Base-by-base conservation (phyloP, 257 asterid genomes). In the Lithospermum erythrorhizon region DNA sequence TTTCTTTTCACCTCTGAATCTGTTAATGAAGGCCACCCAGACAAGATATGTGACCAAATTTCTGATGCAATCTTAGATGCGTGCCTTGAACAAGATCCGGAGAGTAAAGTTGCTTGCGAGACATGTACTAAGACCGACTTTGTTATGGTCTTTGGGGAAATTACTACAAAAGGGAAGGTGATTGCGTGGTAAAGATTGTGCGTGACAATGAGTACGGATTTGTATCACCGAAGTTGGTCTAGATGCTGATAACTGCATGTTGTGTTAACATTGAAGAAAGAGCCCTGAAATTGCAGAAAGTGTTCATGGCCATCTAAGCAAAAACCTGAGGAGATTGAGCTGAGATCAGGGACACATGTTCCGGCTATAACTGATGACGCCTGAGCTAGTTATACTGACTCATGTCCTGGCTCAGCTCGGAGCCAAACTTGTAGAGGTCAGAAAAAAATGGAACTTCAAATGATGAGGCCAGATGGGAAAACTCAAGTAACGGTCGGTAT, bases 301-400 rank as follows among this genome's bases (percentile, higher is more conserved):
- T 22, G 94, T 84, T 60, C 86, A 81, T 47, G 93, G 93, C 25
- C 83, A 84, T 59, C 76, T 81, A 65, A 79, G 84, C 72, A 84
- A 81, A 81, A 81, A 56, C 93, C 93, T 0, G 88, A 84, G 62
- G 86, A 84, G 9, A 79, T 84, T 18, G 93, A 66, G 93, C 93
- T 62, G 93, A 22, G 93, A 81, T 69, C 93, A 84, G 45, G 91
- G 91, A 9, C 91, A 81, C 76, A 84, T 84, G 93, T 84, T 84
- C n/a, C 56, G 93, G 93, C 14, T 84, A 84, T 61, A 55, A 81
- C 93, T 1, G 93, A 84, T 57, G 93, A 84, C 93, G 3, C 86
- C 88, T 21, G 88, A 84, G 76, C 81, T 84, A 58, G 79, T 84
- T 86, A 88, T 88, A 3, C 77, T 79, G 32, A 79, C 93, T 54